Base-by-base conservation (phyloP, 805 yeast genomes). In the Saccharomyces eubayanus region DNA sequence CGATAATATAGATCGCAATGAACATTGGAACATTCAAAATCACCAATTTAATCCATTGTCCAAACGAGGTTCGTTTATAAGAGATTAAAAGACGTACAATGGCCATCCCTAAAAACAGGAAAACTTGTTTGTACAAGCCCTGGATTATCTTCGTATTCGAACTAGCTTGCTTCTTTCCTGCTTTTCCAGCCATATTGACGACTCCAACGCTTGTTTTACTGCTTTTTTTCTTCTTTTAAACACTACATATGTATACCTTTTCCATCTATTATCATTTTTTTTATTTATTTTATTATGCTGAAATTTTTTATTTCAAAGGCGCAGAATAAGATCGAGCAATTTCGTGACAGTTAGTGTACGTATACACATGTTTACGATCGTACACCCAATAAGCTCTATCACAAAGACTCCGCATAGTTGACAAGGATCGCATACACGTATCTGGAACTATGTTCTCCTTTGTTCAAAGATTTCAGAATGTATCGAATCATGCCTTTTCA, bases 401-500 rank as follows among this genome's bases (percentile, higher is more conserved):
- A 5, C 12, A 36, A 16, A 16, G 43, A 9, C 24, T 16, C 24
- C 11, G 16, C 9, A 36, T 6, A 16, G 24, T 16, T 36, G 16
- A 16, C 24, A 16, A 36, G 43, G 21, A 36, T 16, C 2, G 43
- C 43, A 16, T 6, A 9, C 43, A 36, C 24, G 9, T 36, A 11
- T 9, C 21, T 10, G 20, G 43, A 36, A 28, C 43, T 27, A 76
- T 77, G 80, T 75, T 70, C 54, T 75, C 79, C 1, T 61, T 74
- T 12, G 48, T 68, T 0, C 78, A 75, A 55, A 69, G 80, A 58
- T 67, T 73, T 9, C 89, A 83, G 62, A 71, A 72, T 9, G 73
- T 79, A 12, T 70, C 80, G 28, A 84, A 82, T 64, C 79, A 74
- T 52, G 77, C 84, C 16, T 64, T 83, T 48, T 75, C 87, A 3